Percentiles rank a stretch among this genome's conserved stretches.
These are phyloP conservation scores for Fusarium praegraminearum DNA, from an alignment of 2,329 filamentous ascomycete species.

Conservation along the genomic window DNA sequence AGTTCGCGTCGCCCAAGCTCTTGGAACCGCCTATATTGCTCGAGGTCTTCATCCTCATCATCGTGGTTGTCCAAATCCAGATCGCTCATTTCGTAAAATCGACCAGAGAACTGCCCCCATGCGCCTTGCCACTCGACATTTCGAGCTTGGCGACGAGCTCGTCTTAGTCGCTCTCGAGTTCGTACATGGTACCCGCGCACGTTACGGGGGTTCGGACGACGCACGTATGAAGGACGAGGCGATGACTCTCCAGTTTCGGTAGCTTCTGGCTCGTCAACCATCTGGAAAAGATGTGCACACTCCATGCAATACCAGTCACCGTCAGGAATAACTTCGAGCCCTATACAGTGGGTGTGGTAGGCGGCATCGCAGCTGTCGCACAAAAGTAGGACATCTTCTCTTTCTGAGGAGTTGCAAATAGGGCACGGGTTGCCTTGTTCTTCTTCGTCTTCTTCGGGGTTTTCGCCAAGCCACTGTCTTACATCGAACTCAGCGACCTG, in stretches of 20 bases:
- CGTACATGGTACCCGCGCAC: slow-evolving; percentile 58
- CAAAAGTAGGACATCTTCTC: slow-evolving; percentile 86
- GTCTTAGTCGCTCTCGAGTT: slow-evolving; percentile 69
- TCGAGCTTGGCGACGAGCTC: slow-evolving; percentile 72
- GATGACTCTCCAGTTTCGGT: slow-evolving; percentile 53
- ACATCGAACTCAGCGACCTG: slow-evolving; percentile 92
- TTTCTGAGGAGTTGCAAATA: slow-evolving; percentile 83
- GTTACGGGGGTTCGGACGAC: slow-evolving; percentile 51
- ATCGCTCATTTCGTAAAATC: slow-evolving; percentile 69
- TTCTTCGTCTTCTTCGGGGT: slow-evolving; percentile 78
- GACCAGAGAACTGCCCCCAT: slow-evolving; percentile 74
- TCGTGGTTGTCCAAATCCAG: slow-evolving; percentile 58
- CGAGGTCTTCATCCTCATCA: slow-evolving; percentile 78
- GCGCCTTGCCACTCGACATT: slow-evolving; percentile 90
- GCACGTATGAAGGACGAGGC: slow-evolving; percentile 48
- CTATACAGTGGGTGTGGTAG: slow-evolving; percentile 93
- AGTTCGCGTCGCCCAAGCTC: slow-evolving; percentile 69
- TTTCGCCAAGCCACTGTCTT: slow-evolving; percentile 77
- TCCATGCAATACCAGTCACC: slow-evolving; percentile 93
- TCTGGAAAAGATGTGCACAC: slow-evolving; percentile 69
- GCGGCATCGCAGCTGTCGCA: slow-evolving; percentile 92
- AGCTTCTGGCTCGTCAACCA: slow-evolving; percentile 49
- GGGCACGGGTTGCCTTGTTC: slow-evolving; percentile 80
- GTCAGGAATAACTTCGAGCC: slow-evolving; percentile 79
- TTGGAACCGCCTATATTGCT: slow-evolving; percentile 66